phyloP scores from a whole-genome alignment of 768 basidiomycete genomes.

The Russula olivacea region DNA sequence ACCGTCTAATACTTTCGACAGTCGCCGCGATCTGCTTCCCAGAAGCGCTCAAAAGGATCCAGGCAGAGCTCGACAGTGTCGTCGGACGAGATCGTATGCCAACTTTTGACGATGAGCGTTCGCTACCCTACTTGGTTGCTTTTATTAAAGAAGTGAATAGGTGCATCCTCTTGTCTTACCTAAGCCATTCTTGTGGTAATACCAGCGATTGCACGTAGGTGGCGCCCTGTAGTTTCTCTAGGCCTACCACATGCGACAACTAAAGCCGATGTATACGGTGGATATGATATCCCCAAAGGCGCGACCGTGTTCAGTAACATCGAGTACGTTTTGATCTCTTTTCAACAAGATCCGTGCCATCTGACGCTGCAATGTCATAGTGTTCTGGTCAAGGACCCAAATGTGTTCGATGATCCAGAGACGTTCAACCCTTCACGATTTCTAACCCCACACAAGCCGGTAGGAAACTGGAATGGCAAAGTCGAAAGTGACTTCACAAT shows the following conservation, averaged over 20 bases:
- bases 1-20: not conserved
- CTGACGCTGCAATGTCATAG: slow-evolving; percentile 4
- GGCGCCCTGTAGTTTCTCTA: slow-evolving; percentile 7
- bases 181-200: not conserved
- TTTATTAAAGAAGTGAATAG: slow-evolving; percentile 23
- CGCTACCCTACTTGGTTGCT: slow-evolving; percentile 18
- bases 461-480: slow-evolving; percentile 8
- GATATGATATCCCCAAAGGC: slow-evolving; percentile 16
- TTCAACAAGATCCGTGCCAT: not conserved
- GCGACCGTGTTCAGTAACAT: slow-evolving; percentile 14
- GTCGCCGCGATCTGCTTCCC: slow-evolving; percentile 17
- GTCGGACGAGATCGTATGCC: slow-evolving; percentile 22
- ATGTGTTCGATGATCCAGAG: slow-evolving; percentile 25
- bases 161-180: not conserved
- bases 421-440: slow-evolving; percentile 28
- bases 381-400: slow-evolving; percentile 23
- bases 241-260: slow-evolving; percentile 15
- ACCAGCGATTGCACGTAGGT: not conserved
- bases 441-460: slow-evolving; percentile 7
- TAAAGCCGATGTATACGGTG: not conserved
- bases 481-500: slow-evolving; percentile 19
- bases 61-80: slow-evolving; percentile 21
- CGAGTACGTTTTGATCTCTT: slow-evolving; percentile 2
- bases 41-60: slow-evolving; percentile 14
- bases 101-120: slow-evolving; percentile 19